phyloP scores from a whole-genome alignment of 2,329 filamentous ascomycete genomes.

The Ceratocystis eucalypticola region DNA sequence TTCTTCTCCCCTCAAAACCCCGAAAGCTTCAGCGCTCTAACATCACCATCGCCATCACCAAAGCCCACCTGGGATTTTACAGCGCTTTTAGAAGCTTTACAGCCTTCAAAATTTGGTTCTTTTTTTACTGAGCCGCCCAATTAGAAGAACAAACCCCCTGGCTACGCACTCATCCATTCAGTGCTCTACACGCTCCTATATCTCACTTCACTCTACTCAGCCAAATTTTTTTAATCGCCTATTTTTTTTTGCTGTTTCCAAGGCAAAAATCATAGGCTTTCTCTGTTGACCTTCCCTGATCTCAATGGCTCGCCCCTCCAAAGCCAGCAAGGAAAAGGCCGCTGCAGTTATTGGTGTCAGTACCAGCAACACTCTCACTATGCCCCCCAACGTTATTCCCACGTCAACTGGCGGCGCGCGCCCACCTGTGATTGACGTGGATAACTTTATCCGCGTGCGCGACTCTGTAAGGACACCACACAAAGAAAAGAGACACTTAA shows the following conservation, averaged over 20 bases:
- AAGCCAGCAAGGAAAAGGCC: constrained; percentile 30
- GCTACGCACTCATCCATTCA: too few species aligned
- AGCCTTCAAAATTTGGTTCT: background rate
- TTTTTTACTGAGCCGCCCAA: constrained; percentile 19
- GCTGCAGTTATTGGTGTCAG: constrained; percentile 22
- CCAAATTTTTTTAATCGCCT: background rate
- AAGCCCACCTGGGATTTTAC: background rate
- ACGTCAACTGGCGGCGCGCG: constrained; percentile 21
- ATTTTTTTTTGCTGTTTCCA: background rate
- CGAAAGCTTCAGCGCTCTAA: constrained; percentile 11
- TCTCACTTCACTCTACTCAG: too few species aligned
- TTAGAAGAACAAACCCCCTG: too few species aligned
- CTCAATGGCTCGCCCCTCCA: constrained; percentile 35
- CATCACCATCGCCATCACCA: constrained; percentile 11
- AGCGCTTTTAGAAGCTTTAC: background rate
- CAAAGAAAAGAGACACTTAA: background rate
- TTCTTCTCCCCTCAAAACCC: constrained; percentile 6
- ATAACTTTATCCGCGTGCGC: constrained; percentile 66
- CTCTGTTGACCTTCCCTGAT: constrained; percentile 4
- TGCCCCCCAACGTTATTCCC: constrained; percentile 30
- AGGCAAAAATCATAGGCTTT: background rate
- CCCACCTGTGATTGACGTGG: constrained; percentile 43
- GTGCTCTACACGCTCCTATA: too few species aligned
- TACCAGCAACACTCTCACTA: background rate
- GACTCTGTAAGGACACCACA: constrained; percentile 57